Conservation (phyloP, 306 rosid species). For the Dryas alaskensis region DNA sequence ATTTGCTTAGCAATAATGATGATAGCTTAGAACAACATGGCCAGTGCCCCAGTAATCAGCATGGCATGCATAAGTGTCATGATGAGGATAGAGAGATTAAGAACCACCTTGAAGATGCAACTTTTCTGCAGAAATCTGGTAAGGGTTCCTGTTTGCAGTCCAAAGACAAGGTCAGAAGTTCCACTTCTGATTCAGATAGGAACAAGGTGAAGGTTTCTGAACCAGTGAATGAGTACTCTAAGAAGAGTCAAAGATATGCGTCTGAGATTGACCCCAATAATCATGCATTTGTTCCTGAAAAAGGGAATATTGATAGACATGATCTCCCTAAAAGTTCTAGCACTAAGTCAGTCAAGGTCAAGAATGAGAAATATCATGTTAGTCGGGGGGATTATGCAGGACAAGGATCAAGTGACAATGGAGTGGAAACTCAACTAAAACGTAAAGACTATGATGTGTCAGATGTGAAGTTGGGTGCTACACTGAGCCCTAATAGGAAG, state of each 20-base stretch:
- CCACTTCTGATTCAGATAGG: slow-evolving; percentile 36
- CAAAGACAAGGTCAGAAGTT: slow-evolving; percentile 38
- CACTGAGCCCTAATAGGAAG: slow-evolving; percentile 33
- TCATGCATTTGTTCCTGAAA: slow-evolving; percentile 30
- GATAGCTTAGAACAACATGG: slow-evolving; percentile 31
- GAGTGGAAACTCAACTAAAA: slow-evolving; percentile 33
- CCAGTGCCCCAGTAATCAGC: slow-evolving; percentile 28
- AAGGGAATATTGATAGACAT: slow-evolving; percentile 29
- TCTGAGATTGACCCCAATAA: slow-evolving; percentile 39
- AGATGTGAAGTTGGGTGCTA: slow-evolving; percentile 35
- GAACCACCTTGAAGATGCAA: slow-evolving; percentile 30
- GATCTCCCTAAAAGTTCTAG: slow-evolving; percentile 20
- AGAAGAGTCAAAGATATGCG: slow-evolving; percentile 34
- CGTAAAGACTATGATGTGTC: slow-evolving; percentile 40
- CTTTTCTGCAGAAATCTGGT: slow-evolving; percentile 36
- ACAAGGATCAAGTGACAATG: slow-evolving; percentile 42
- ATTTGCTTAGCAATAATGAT: slow-evolving; percentile 29
- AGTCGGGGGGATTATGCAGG: slow-evolving; percentile 27
- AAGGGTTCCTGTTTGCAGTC: slow-evolving; percentile 33
- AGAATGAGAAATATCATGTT: slow-evolving; percentile 29
- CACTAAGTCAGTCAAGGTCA: slow-evolving; percentile 32
- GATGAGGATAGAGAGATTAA: slow-evolving; percentile 35
- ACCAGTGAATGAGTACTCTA: slow-evolving; percentile 42
- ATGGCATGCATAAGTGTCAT: slow-evolving; percentile 11
- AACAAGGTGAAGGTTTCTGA: slow-evolving; percentile 39